Percentiles rank a stretch among this genome's conserved stretches.
These are phyloP conservation scores for Metarhizium guizhouense DNA, from an alignment of 2,329 filamentous ascomycete genomes.

Conservation along the genomic window DNA sequence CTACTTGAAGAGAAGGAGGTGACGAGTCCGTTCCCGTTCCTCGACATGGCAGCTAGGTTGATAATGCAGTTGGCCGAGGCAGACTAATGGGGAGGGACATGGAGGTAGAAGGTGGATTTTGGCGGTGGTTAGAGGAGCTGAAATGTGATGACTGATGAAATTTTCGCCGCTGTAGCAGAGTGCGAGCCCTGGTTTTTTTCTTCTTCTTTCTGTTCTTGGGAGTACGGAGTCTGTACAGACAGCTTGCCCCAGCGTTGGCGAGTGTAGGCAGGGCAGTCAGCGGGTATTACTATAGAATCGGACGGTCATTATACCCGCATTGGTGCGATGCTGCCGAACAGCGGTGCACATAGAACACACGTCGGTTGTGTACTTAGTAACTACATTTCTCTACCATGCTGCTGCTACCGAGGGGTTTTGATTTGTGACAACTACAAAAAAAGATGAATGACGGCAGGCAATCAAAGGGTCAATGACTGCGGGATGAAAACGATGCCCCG, in stretches of 20 bases:
- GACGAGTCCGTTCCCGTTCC: constrained; percentile 88
- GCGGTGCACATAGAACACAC: not conserved
- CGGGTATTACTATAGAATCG: not conserved
- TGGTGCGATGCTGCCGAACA: not conserved
- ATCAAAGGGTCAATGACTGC: too few relatives aligned
- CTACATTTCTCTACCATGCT: not conserved
- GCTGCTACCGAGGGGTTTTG: not conserved
- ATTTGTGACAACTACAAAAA: too few relatives aligned
- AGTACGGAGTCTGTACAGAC: not conserved
- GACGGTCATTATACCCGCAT: not conserved
- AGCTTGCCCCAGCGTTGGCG: not conserved
- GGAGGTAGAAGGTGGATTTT: not conserved
- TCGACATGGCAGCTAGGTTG: constrained; percentile 84
- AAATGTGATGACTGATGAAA: not conserved
- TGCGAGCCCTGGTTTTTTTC: not conserved
- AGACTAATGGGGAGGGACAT: constrained; percentile 33
- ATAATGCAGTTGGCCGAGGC: constrained; percentile 89
- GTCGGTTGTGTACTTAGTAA: not conserved
- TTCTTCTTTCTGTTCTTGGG: not conserved
- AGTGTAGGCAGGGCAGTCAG: not conserved
- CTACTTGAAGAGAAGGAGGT: constrained; percentile 87
- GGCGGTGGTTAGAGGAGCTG: not conserved
- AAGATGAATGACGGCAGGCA: too few relatives aligned
- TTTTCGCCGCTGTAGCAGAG: not conserved
- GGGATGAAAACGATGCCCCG: too few relatives aligned